Evolutionary conservation across 805 yeast species (phyloP).

Genomic region (Lipomyces chichibuensis): DNA sequence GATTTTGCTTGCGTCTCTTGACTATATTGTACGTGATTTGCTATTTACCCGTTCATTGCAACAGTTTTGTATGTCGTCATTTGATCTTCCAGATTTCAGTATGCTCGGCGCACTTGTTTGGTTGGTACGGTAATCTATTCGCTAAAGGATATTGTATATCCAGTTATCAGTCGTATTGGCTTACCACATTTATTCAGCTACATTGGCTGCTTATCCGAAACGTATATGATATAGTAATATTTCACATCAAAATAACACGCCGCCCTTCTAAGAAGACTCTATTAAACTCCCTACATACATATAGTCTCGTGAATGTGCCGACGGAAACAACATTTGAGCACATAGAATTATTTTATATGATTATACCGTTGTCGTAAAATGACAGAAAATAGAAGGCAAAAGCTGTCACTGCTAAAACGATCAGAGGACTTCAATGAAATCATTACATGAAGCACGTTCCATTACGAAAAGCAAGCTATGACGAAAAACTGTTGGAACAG

Average conservation of each 20-base stretch:
- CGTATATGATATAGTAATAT: background rate
- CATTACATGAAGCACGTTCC: background rate
- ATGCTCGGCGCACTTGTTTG: background rate
- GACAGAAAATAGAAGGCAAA: constrained; percentile 3
- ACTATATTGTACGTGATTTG: background rate
- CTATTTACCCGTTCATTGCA: background rate
- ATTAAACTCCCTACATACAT: background rate
- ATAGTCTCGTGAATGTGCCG: background rate
- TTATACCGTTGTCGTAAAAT: constrained; percentile 1
- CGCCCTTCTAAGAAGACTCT: background rate
- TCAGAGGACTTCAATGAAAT: background rate
- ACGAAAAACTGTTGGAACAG: background rate
- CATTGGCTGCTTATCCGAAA: background rate
- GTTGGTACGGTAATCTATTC: background rate
- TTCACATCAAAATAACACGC: background rate
- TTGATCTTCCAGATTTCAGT: background rate
- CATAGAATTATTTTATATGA: background rate
- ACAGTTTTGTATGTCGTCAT: background rate
- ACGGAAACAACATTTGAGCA: background rate
- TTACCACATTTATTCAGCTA: background rate
- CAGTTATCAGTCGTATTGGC: background rate
- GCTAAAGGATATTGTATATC: background rate
- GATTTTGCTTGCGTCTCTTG: background rate
- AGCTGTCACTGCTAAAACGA: background rate
- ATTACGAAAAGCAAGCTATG: background rate